Base-by-base conservation (phyloP, 2,329 filamentous ascomycete species). In the Zelopaecilomyces penicillatus region DNA sequence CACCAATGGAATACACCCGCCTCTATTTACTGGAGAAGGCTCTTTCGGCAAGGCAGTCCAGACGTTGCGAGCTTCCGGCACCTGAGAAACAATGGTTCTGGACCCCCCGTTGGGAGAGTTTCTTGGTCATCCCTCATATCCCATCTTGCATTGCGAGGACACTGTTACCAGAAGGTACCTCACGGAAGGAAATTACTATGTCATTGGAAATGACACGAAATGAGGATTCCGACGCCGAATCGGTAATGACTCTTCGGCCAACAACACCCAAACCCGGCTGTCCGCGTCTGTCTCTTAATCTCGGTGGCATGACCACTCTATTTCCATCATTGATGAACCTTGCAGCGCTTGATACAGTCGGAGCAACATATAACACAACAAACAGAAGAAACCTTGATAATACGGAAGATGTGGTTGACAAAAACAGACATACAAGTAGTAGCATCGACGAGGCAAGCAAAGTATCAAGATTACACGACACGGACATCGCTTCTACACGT, bases 1-100 rank as follows among this genome's bases (percentile, higher is more conserved):
- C 65, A 1, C 63, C 65, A 1, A 66, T 69, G 64, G 66, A 69
- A 37, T 68, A 68, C 39, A 45, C 56, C 6, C 59, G 66, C 6
- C 50, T 58, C 5, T 65, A 62, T 39, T 53, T 65, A 31, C 46
- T 69, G 3, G 60, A 65, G 38, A 58, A 63, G 37, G 54, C 60
- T 5, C 45, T 49, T 10, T 54, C 60, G 9, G 52, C 57, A 11
- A 54, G 48, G 19, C 54, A 64, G 8, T 43, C 48, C 6, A 48
- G 54, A 5, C 35, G 49, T 2, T 64, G 60, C 38, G 52, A 57
- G 19, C 51, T 69, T 5, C 58, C 56, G 9, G 48, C 49, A 11
- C 62, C 64, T 2, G 48, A 50, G 10, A 57, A 60, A 38, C 43
- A 43, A 5, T 63, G 60, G 58, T 56, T 53, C 29, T 69, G 66